These are phyloP conservation scores for Acanthamoeba quina DNA, from an alignment of 208 protist species.

Conservation along the genomic window DNA sequence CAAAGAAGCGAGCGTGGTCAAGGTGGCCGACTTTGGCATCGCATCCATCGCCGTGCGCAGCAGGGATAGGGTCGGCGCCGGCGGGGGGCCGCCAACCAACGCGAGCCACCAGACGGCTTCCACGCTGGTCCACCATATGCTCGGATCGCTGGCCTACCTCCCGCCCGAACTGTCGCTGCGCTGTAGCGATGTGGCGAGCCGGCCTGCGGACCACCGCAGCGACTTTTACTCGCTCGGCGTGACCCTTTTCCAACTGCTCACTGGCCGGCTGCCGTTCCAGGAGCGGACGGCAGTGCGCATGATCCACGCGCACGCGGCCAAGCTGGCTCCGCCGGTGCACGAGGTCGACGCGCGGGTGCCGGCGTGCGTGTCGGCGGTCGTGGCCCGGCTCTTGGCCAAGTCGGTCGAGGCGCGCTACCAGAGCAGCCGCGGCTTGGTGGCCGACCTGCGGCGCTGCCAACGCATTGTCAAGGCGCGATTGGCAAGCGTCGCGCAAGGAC, in stretches of 20 bases:
- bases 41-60: not conserved
- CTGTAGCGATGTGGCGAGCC: not conserved
- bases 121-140: not conserved
- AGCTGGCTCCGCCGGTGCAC: slow-evolving; percentile 1
- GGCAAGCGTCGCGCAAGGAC: too few species aligned
- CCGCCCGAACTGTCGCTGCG: slow-evolving; percentile 35
- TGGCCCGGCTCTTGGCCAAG: slow-evolving; percentile 7
- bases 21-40: slow-evolving; percentile 46
- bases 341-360: slow-evolving; percentile 16
- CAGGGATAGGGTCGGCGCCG: too few species aligned
- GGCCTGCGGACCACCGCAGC: not conserved
- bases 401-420: slow-evolving; percentile 59
- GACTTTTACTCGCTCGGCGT: slow-evolving; percentile 66
- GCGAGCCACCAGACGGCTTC: too few species aligned
- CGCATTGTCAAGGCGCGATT: too few species aligned
- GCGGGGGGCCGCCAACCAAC: too few species aligned
- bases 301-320: slow-evolving; percentile 71
- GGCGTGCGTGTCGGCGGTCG: not conserved
- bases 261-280: not conserved
- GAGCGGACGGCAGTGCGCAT: slow-evolving; percentile 51
- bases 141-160: slow-evolving; percentile 64
- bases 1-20: not conserved
- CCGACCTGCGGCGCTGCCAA: slow-evolving; percentile 9
- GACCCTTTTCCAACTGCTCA: slow-evolving; percentile 16
- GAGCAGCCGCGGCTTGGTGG: slow-evolving; percentile 17